Base-by-base conservation (phyloP, 2,329 filamentous ascomycete species). In the Fusarium sp. region DNA sequence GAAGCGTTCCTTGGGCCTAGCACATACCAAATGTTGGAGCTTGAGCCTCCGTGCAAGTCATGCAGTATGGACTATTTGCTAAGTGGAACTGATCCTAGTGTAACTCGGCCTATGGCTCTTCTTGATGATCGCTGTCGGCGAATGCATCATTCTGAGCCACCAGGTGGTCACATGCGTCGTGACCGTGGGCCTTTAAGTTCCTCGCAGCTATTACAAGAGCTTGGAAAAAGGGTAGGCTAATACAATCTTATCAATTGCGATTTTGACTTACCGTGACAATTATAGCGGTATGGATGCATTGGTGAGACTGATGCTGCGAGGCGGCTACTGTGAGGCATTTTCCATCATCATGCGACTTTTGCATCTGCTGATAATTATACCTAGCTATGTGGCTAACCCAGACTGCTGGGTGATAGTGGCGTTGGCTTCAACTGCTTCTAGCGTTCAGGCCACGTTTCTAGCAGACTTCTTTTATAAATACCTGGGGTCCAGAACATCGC, bases 381-480 rank as follows among this genome's bases (percentile, higher is more conserved):
- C 13, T 8, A 63, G 63, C 6, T 63, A 66, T 42, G 48, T 63
- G 20, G 38, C 28, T 17, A 66, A 66, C 2, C 63, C 63, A 24
- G 63, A 66, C 7, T 28, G 48, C 4, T 66, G 58, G 3, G 28
- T 20, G 0, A 30, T 66, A 10, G 41, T 50, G 58, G 63, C 22
- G 0, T 17, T 66, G 1, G n/a, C 42, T 13, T 48, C 17, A 13
- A 66, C 63, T 20, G 58, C 63, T 5, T 55, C 63, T 4, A 12
- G 1, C 4, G 8, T 24, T 5, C 63, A 66, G 13, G 48, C 35
- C 1, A 15, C 18, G 1, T 63, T 47, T 47, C 30, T 66, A 1
- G 3, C 42, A 8, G 58, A 66, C 3, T 63, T 66, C 24, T 63
- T 66, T 13, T 66, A 66, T 22, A 66, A 63, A 8, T 63, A 66